phyloP scores from a whole-genome alignment of 2,329 filamentous ascomycete species.

The Orbilia ellipsospora region DNA sequence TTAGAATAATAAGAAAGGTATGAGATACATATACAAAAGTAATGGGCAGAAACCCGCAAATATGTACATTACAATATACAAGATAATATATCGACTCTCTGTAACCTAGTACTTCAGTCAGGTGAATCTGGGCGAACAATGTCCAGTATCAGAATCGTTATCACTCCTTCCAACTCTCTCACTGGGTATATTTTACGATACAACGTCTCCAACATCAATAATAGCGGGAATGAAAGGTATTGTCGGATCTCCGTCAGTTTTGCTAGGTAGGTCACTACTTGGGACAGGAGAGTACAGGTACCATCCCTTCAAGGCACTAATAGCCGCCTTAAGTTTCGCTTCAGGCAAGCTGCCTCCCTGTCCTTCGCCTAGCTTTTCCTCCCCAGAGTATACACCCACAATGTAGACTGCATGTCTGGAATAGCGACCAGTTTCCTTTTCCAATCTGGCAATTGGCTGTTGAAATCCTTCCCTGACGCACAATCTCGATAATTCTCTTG shows the following conservation, averaged over 20 bases:
- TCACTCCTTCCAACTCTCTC: not conserved
- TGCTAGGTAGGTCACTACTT: constrained; percentile 66
- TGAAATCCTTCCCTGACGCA: constrained; percentile 93
- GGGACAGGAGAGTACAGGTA: constrained; percentile 85
- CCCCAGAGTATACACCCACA: constrained; percentile 91
- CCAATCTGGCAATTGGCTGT: constrained; percentile 82
- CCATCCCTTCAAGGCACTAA: constrained; percentile 90
- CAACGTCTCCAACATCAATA: constrained; percentile 70
- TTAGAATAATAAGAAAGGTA: not conserved
- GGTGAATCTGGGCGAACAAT: not conserved
- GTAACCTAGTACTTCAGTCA: not conserved
- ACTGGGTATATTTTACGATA: constrained; percentile 61
- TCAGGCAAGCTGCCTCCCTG: constrained; percentile 80
- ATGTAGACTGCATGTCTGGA: constrained; percentile 90
- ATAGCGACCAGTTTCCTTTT: constrained; percentile 87
- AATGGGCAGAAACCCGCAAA: constrained; percentile 13
- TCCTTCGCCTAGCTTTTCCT: constrained; percentile 93
- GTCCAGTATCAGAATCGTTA: not conserved
- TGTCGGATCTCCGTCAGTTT: constrained; percentile 62
- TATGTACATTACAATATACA: constrained; percentile 55
- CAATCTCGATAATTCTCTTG: constrained; percentile 81
- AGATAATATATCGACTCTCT: constrained; percentile 1
- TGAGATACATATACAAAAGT: constrained; percentile 35
- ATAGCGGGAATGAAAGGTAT: constrained; percentile 68
- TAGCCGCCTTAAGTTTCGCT: constrained; percentile 81